A percentile compares a stretch with the other conserved stretches of the same genome.
Conservation (phyloP, 306 rosid species). For the Clitoria ternatea region DNA sequence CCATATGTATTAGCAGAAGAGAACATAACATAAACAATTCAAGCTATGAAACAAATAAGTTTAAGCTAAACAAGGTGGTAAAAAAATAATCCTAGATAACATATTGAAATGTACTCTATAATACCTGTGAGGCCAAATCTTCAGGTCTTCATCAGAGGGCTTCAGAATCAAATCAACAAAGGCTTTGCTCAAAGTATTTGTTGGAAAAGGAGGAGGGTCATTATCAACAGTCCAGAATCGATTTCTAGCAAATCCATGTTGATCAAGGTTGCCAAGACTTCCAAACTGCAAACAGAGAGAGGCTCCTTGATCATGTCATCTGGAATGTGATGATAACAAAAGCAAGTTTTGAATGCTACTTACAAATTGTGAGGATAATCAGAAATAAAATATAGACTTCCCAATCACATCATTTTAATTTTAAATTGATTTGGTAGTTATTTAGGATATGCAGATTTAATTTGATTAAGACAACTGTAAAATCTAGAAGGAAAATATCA, state of each 20-base stretch:
- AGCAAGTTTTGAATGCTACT: not conserved
- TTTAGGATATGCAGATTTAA: not conserved
- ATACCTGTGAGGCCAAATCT: constrained; percentile 86
- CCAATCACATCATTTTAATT: not conserved
- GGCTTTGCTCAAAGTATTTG: constrained; percentile 53
- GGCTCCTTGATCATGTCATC: constrained; percentile 16
- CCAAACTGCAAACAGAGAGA: constrained; percentile 57
- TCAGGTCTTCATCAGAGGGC: constrained; percentile 70
- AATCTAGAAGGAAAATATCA: constrained; percentile 6
- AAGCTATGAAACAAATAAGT: not conserved
- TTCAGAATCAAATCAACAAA: constrained; percentile 82
- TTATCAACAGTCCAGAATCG: constrained; percentile 65
- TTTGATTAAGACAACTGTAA: not conserved
- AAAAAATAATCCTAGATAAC: not conserved
- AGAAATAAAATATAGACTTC: constrained; percentile 1
- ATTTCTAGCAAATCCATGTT: constrained; percentile 90
- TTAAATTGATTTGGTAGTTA: not conserved
- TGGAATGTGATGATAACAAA: not conserved
- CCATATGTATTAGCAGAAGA: constrained; percentile 8
- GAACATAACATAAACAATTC: not conserved
- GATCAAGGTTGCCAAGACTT: constrained; percentile 61
- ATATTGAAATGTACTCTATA: not conserved
- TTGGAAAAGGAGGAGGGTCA: constrained; percentile 74
- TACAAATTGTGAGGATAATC: not conserved
- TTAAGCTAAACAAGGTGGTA: not conserved